Evolutionary conservation across 768 basidiomycete species (phyloP), one percentile per base, ranked within the genome.

Genomic region (Boletus bicolor): DNA sequence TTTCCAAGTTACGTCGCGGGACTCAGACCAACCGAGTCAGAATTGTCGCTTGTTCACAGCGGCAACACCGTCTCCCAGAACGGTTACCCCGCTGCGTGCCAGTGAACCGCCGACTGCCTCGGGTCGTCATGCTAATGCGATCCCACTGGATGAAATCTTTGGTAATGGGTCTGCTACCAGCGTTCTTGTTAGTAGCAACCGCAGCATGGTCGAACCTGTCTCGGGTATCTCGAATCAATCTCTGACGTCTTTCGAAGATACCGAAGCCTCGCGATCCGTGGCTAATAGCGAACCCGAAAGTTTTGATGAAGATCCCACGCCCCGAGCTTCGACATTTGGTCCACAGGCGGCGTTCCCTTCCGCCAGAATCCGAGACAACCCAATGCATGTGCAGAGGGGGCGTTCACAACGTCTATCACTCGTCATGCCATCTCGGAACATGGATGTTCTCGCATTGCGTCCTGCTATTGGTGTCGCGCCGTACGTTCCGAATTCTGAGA

Each of bases 251-350:
- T 57, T 50, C 5, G 53, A 46, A 41, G n/a, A 39, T 4, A 47
- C 55, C 5, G 51, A 56, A 8, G 37, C 50, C n/a, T 51, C 59
- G n/a, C 49, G 41, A 8, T 49, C 61, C 17, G 39, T 58, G 44
- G 38, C 48, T 35, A 15, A 15, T 21, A 53, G 44, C 28, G 62
- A 57, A 37, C n/a, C 26, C 5, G 48, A 49, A 28, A 44, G 48
- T 5, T 50, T 30, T 10, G 62, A 66, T 9, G 56, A 70, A n/a
- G 58, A 70, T 51, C 66, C 57, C 15, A 72, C 71, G 9, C 69
- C 70, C 4, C 58, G 60, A 12, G 58, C 61, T 14, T 37, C 58
- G 15, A 64, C 64, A 0, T 70, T 68, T 41, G 56, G 52, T 26
- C 41, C 53, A 17, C 49, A 15, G 17, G 37, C 34, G 30, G 15